Evolutionary conservation across 2,329 filamentous ascomycete species (phyloP), one percentile per base, ranked within the genome.

Genomic region (Reticulascus tulasneorum): DNA sequence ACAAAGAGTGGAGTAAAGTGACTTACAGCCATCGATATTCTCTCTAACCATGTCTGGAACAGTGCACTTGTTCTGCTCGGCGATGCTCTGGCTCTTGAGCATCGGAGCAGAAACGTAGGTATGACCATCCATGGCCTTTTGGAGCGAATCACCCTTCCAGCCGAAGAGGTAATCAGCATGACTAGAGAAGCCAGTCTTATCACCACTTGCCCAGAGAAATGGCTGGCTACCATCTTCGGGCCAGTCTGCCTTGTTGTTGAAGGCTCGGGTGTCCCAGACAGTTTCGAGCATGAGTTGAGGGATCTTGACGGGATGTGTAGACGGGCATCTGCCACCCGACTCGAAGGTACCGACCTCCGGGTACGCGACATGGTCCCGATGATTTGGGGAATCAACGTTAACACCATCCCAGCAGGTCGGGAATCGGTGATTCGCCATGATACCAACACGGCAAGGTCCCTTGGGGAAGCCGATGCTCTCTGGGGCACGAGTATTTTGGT

Each of bases 381-480:
- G 39, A 27, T 42, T 31, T 16, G 39, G 15, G 15, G 29, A 37
- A 28, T 42, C 39, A 26, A 42, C 34, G 24, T 36, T 42, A 20
- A 38, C 35, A 25, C 39, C 39, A 18, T 42, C 39, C 39, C 39
- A 42, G 39, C 28, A 30, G 50, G 15, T 54, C 5, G 73, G 75
- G 42, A 76, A 78, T 2, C 66, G 74, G 13, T 75, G 47, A 44
- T 77, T n/a, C n/a, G 67, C 31, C 62, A 58, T 24, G n/a, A n/a
- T n/a, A n/a, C 78, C 78, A 42, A 82, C 66, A 77, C 78, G 82
- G 63, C 78, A 82, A 6, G 68, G 71, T 40, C 64, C 63, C 45
- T 66, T 64, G 2, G 77, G 78, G 20, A 84, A 66, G 8, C 61
- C 57, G n/a, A 61, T 58, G 3, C 63, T 70, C 35, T 78, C 69